Conservation (phyloP, 2,329 filamentous ascomycete genomes). For the Aschersonia sp. region DNA sequence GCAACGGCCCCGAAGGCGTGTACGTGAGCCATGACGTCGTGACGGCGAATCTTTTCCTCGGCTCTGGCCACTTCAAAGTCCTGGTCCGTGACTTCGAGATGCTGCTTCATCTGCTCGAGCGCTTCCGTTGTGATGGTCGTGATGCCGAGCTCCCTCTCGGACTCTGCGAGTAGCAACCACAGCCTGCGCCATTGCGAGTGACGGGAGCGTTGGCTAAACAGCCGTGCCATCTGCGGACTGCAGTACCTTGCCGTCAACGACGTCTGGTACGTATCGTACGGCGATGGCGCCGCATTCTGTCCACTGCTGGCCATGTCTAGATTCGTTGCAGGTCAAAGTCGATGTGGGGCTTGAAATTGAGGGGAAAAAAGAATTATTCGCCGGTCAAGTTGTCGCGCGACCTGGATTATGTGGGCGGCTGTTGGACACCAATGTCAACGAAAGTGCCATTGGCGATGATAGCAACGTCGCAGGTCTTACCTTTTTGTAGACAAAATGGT, state of each 20-base stretch:
- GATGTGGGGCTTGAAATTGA: not conserved
- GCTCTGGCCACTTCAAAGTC: constrained; percentile 61
- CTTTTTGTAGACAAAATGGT: too few species aligned
- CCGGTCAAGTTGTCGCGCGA: not conserved
- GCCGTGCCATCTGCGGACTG: constrained; percentile 57
- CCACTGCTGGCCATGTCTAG: not conserved
- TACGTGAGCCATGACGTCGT: constrained; percentile 56
- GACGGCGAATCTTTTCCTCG: constrained; percentile 60
- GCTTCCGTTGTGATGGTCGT: constrained; percentile 56
- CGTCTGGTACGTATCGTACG: constrained; percentile 38
- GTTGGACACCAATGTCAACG: too few species aligned
- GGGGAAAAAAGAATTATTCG: not conserved
- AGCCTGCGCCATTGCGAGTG: constrained; percentile 71
- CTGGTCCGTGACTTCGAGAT: constrained; percentile 60
- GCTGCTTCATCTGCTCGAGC: constrained; percentile 59
- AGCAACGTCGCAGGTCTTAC: too few species aligned
- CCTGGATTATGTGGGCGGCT: too few species aligned
- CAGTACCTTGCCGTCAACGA: constrained; percentile 60
- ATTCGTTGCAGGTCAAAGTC: not conserved
- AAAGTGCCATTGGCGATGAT: too few species aligned
- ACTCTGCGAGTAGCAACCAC: constrained; percentile 74
- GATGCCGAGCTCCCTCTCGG: constrained; percentile 68
- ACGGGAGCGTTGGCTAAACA: constrained; percentile 66
- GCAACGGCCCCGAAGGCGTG: constrained; percentile 61
- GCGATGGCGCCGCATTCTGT: not conserved